These are phyloP conservation scores for Cucumis variabilis DNA, from an alignment of 331 rosid species.

Conservation along the genomic window DNA sequence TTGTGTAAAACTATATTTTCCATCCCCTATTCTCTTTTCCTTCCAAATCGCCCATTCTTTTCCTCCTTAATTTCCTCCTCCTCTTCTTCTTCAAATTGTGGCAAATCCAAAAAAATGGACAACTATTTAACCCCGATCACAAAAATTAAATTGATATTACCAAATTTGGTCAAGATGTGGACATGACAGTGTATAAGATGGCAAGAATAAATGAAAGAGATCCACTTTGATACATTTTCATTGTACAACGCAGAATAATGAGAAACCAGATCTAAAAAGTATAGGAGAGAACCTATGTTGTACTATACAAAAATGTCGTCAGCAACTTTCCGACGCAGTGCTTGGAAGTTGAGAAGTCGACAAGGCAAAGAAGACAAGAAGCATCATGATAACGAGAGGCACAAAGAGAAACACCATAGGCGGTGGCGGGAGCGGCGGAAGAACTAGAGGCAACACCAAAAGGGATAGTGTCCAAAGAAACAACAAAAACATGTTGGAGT, in stretches of 20 bases:
- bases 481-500: neutral
- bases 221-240: neutral
- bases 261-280: neutral
- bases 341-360: constrained; percentile 1
- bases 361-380: constrained; percentile 9
- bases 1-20: neutral
- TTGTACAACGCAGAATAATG: neutral
- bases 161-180: too few relatives aligned
- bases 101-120: neutral
- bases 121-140: neutral
- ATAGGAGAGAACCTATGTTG: neutral
- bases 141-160: neutral
- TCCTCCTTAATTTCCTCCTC: neutral
- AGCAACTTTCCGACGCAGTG: neutral
- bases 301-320: neutral
- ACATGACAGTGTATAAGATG: too few relatives aligned
- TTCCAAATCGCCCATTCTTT: neutral
- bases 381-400: constrained; percentile 2
- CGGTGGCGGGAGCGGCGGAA: constrained; percentile 14
- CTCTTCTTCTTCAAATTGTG: neutral
- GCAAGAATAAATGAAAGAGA: neutral
- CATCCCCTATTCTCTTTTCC: neutral
- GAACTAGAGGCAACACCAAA: constrained; percentile 11
- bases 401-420: neutral
- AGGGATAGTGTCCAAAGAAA: constrained; percentile 21